A percentile compares a stretch with the other conserved stretches of the same genome.
phyloP scores from a whole-genome alignment of 345 rosid species.

The Schrenkiella parvula region DNA sequence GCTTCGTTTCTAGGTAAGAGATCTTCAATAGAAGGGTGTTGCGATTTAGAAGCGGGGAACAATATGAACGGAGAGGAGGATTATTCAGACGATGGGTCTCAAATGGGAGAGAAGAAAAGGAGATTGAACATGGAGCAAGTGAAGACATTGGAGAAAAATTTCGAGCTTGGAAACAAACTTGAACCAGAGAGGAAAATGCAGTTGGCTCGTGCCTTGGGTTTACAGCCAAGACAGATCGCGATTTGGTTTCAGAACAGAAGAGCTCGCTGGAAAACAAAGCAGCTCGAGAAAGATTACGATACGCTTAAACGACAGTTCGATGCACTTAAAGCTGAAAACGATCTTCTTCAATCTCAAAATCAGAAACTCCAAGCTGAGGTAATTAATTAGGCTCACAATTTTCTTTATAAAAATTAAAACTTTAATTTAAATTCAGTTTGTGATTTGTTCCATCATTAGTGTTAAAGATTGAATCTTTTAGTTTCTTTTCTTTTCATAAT shows the following conservation, averaged over 20 bases:
- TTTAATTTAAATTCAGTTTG: not conserved
- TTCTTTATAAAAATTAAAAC: not conserved
- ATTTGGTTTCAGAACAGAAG: conserved; percentile 98
- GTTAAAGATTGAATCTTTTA: not conserved
- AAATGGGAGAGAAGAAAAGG: conserved; percentile 93
- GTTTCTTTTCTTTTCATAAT: not conserved
- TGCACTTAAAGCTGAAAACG: conserved; percentile 70
- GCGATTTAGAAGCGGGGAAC: conserved; percentile 38
- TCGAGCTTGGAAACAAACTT: conserved; percentile 94
- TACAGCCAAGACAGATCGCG: conserved; percentile 96
- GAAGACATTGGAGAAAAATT: conserved; percentile 88
- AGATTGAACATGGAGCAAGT: conserved; percentile 93
- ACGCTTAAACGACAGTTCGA: conserved; percentile 78
- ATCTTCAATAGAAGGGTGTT: conserved; percentile 60
- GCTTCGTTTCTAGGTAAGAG: conserved; percentile 83
- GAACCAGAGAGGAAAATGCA: conserved; percentile 99
- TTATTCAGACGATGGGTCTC: conserved; percentile 88
- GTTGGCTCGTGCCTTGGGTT: conserved; percentile 84
- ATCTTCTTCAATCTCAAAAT: conserved; percentile 80
- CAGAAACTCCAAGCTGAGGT: conserved; percentile 87
- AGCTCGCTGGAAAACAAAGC: conserved; percentile 97
- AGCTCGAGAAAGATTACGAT: conserved; percentile 93
- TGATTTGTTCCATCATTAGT: not conserved
- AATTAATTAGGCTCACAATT: conserved; percentile 12
- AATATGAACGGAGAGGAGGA: conserved; percentile 69